Evolutionary conservation across 192 early-diverging fungal genomes (phyloP).

Genomic region (Chytriomyces confervae): DNA sequence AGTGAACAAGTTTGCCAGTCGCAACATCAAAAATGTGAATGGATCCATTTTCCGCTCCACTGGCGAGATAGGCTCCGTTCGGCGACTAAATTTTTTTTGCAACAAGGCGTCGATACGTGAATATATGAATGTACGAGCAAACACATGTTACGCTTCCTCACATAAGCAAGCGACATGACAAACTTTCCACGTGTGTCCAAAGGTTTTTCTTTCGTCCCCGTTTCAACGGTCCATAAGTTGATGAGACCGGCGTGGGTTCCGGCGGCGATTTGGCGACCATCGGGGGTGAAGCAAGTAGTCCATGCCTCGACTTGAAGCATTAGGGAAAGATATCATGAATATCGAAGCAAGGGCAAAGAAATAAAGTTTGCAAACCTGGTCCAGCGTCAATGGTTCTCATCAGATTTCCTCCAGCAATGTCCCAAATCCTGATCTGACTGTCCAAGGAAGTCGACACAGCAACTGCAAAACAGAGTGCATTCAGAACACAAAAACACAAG

Average conservation of each 20-base stretch:
- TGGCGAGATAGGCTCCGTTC: slow-evolving; percentile 75
- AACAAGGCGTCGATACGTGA: not conserved
- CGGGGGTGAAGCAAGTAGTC: slow-evolving; percentile 75
- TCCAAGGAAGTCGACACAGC: slow-evolving; percentile 79
- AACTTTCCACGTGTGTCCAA: slow-evolving; percentile 78
- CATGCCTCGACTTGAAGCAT: slow-evolving; percentile 69
- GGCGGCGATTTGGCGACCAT: slow-evolving; percentile 72
- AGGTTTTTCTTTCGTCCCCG: slow-evolving; percentile 66
- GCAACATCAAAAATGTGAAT: slow-evolving; percentile 75
- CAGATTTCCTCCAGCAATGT: slow-evolving; percentile 60
- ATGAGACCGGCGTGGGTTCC: slow-evolving; percentile 77
- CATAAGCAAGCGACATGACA: slow-evolving; percentile 79
- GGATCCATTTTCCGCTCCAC: slow-evolving; percentile 76
- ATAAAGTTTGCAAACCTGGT: slow-evolving; percentile 45
- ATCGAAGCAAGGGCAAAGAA: slow-evolving; percentile 1
- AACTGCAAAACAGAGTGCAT: slow-evolving; percentile 44
- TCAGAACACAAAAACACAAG: not conserved
- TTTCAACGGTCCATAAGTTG: slow-evolving; percentile 73
- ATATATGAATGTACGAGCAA: not conserved
- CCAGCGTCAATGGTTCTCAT: slow-evolving; percentile 69
- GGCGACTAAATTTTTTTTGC: slow-evolving; percentile 59
- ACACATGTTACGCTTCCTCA: slow-evolving; percentile 42
- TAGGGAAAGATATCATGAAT: not conserved
- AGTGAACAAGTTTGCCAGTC: slow-evolving; percentile 68
- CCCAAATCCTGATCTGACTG: slow-evolving; percentile 79